Base-by-base conservation (phyloP, 2,329 filamentous ascomycete species). In the Penicillium sp. region DNA sequence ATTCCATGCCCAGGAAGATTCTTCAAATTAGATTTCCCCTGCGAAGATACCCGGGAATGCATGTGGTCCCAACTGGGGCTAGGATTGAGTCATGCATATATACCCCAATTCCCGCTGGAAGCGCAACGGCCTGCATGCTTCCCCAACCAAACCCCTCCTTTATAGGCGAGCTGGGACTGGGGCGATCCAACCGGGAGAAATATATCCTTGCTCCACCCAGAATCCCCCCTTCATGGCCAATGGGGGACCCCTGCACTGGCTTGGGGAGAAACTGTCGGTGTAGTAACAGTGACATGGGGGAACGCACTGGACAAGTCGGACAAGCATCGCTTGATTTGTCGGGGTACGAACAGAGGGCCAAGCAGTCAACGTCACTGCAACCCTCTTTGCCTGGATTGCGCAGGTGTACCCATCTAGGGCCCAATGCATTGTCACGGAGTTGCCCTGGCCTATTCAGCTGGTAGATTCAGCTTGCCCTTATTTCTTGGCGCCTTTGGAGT, bases 401-500 rank as follows among this genome's bases (percentile, higher is more conserved):
- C 39, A 42, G 39, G 21, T 23, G 10, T 42, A 7, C 39, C 39
- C 39, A 42, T 42, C 10, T 23, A 6, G 39, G 39, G 21, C 39
- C 35, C 35, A 39, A 39, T n/a, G 16, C n/a, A 39, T 10, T 7
- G 19, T 8, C 39, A 42, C 39, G 10, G 39, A 42, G 19, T 23
- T 21, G 31, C 14, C 14, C 31, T 14, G 19, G 10, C 39, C 10
- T 6, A 42, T 42, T 21, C 35, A 39, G 35, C 35, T 21, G 39
- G 39, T 23, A 42, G 6, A 5, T 42, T 13, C 39, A 19, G 16
- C 16, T n/a, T n/a, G 16, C 33, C 3, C 16, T 42, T 67, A 71
- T 63, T 64, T 67, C 54, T 67, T 60, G 48, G 60, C 61, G 47
- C 61, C 64, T 52, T 67, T 48, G 19, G 66, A 57, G 47, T 67